These are phyloP conservation scores for Cardamine chenopodiifolia DNA, from an alignment of 345 rosid species.

Conservation along the genomic window DNA sequence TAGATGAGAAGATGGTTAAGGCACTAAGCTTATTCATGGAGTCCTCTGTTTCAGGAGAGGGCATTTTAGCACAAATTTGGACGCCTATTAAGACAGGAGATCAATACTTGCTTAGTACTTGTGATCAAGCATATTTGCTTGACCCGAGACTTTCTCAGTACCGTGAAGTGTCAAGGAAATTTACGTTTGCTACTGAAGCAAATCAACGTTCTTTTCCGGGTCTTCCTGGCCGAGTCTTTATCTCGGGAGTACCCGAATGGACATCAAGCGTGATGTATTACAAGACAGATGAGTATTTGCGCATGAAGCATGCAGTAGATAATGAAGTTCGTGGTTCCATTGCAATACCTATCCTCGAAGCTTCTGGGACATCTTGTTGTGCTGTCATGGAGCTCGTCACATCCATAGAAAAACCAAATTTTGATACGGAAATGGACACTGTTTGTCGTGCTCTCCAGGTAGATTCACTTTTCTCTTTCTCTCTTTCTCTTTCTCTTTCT, in stretches of 20 bases:
- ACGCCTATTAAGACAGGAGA: conserved; percentile 68
- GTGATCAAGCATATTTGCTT: conserved; percentile 84
- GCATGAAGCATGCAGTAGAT: conserved; percentile 63
- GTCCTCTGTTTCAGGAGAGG: conserved; percentile 72
- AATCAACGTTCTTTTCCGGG: conserved; percentile 63
- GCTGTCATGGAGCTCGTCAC: conserved; percentile 96
- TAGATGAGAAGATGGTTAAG: conserved; percentile 87
- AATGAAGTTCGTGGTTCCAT: conserved; percentile 80
- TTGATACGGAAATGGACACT: conserved; percentile 71
- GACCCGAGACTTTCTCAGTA: conserved; percentile 79
- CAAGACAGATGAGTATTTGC: conserved; percentile 64
- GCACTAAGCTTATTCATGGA: conserved; percentile 78
- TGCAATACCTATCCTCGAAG: conserved; percentile 75
- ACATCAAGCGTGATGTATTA: conserved; percentile 79
- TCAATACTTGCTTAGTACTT: conserved; percentile 64
- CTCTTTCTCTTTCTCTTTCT: background rate
- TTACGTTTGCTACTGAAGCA: conserved; percentile 66
- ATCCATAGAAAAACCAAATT: conserved; percentile 69
- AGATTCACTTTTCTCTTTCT: conserved; percentile 23
- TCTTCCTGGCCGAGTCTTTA: conserved; percentile 93
- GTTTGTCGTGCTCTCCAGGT: conserved; percentile 84
- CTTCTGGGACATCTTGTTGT: conserved; percentile 55
- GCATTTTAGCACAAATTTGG: conserved; percentile 92
- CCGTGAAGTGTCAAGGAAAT: conserved; percentile 87
- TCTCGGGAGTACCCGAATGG: conserved; percentile 87